Percentiles rank a stretch among this genome's conserved stretches.
phyloP scores from a whole-genome alignment of 2,329 filamentous ascomycete species.

The Ophiostoma piceae region DNA sequence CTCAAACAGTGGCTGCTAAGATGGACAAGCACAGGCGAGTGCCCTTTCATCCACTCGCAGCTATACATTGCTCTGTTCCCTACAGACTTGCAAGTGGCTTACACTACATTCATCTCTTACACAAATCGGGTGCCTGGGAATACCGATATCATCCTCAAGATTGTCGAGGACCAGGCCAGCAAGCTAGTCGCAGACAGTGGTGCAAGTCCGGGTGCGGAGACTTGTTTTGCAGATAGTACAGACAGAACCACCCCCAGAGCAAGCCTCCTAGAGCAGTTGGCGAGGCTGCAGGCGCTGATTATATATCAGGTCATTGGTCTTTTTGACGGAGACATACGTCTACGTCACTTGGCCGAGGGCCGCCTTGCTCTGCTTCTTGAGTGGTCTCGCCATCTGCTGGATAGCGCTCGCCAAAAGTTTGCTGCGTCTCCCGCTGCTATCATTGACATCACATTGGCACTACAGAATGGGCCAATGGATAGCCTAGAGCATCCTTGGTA shows the following conservation, averaged over 20 bases:
- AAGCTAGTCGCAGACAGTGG: neutral
- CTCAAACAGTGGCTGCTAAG: neutral
- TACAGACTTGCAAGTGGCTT: neutral
- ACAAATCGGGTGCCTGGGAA: neutral
- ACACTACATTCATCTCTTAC: neutral
- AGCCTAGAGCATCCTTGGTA: conserved; percentile 26
- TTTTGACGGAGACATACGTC: conserved; percentile 46
- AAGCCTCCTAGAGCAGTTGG: conserved; percentile 33
- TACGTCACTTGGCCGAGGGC: conserved; percentile 37
- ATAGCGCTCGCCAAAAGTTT: neutral
- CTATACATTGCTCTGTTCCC: neutral
- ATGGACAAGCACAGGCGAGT: neutral
- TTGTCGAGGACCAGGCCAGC: neutral
- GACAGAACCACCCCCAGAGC: neutral
- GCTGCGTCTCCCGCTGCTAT: neutral
- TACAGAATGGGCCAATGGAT: conserved; percentile 12
- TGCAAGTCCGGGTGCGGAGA: neutral
- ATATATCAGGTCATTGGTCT: conserved; percentile 47
- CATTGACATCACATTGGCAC: conserved; percentile 16
- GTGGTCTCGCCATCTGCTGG: neutral
- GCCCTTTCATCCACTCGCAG: neutral
- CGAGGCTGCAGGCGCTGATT: conserved; percentile 45
- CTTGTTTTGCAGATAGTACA: neutral
- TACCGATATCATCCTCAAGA: neutral
- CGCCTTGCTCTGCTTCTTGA: neutral